Base-by-base conservation (phyloP, 164 flowering plant genomes). In the Vitis vinifera region DNA sequence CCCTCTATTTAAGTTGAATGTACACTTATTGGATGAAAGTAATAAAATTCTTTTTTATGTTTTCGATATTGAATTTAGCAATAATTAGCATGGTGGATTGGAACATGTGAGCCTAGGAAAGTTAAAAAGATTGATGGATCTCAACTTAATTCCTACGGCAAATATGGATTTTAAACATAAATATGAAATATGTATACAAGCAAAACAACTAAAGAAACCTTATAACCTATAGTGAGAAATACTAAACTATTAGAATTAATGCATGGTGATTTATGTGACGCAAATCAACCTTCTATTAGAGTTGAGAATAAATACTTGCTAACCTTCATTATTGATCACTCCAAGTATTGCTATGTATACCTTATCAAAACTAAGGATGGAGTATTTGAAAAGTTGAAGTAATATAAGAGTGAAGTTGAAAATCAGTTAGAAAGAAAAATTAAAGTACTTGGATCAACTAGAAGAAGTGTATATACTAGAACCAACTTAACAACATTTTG, bases 341-440 rank as follows among this genome's bases (percentile, higher is more conserved):
- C 68, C 0, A 56, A 17, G 12, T 64, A 53, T 65, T 31, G 62
- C 12, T 51, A 71, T 49, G 19, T 65, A 0, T 72, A 72, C 15
- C 15, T 65, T 1, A 30, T 65, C 0, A 59, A 37, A 0, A 58
- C 9, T 9, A 72, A 72, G 27, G 63, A 65, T 15, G 65, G 59
- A 3, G 58, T 19, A 7, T 65, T 65, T 44, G 51, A 30, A 2
- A 72, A 44, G 27, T 65, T 72, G 11, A 59, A 49, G 4, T 14
- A n/a, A 0, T 65, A 66, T 47, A 72, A 57, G 27, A 29, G 19
- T n/a, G 51, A 65, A 12, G 69, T 65, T 49, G 75, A 64, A 17
- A 66, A 66, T 37, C 65, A 72, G 50, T 8, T 57, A 12, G 56
- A 51, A 23, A 65, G 30, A 30, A 65, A 65, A 29, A 65, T 72